A percentile compares a stretch with the other conserved stretches of the same genome.
These are phyloP conservation scores for Exophiala sideris DNA, from an alignment of 2,329 filamentous ascomycete genomes.

Conservation along the genomic window DNA sequence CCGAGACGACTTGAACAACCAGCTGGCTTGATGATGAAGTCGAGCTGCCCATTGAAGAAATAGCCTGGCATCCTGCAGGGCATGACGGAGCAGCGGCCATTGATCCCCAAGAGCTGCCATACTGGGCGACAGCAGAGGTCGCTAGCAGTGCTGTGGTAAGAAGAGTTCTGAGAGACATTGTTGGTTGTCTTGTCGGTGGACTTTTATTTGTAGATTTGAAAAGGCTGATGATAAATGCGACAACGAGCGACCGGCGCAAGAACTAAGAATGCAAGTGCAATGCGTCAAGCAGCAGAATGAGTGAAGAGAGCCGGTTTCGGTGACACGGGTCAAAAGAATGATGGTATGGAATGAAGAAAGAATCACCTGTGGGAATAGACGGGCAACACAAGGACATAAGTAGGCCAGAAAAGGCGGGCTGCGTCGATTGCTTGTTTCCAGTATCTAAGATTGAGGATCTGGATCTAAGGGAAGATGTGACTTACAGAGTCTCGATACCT, in stretches of 20 bases:
- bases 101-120: not conserved
- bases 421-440: conserved; percentile 5
- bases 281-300: conserved; percentile 27
- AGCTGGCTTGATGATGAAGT: conserved; percentile 14
- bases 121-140: conserved; percentile 14
- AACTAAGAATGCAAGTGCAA: conserved; percentile 21
- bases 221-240: conserved; percentile 5
- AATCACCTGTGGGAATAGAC: conserved; percentile 7
- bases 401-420: conserved; percentile 15
- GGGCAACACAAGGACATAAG: conserved; percentile 21
- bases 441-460: conserved; percentile 23
- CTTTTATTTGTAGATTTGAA: conserved; percentile 1
- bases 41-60: conserved; percentile 10
- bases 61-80: conserved; percentile 20
- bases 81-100: conserved; percentile 14
- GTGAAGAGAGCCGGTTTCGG: conserved; percentile 18
- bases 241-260: conserved; percentile 27
- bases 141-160: conserved; percentile 18
- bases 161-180: conserved; percentile 23
- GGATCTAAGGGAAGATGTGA: conserved; percentile 19
- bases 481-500: conserved; percentile 24
- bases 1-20: conserved; percentile 62
- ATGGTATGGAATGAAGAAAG: conserved; percentile 20
- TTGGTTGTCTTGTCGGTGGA: not conserved
- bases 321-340: conserved; percentile 16